phyloP scores from a whole-genome alignment of 2,329 filamentous ascomycete species.

The Pyricularia sp. region DNA sequence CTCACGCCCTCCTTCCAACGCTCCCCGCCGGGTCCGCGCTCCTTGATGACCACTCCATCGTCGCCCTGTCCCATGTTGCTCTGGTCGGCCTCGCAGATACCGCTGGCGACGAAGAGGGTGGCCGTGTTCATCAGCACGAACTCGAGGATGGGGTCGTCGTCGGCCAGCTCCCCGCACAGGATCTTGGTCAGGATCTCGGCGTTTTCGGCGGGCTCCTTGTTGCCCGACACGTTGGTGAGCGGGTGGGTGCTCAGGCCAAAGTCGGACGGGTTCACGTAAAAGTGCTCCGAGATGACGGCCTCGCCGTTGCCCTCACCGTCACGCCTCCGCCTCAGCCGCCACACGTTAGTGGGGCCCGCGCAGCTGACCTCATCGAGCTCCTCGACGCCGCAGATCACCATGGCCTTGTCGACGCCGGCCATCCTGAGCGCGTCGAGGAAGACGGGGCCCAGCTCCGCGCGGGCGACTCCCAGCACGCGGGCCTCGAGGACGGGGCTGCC shows the following conservation, averaged over 20 bases:
- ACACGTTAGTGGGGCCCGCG: slow-evolving; percentile 81
- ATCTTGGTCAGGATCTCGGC: slow-evolving; percentile 74
- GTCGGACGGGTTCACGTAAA: slow-evolving; percentile 71
- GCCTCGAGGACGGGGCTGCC: slow-evolving; percentile 58
- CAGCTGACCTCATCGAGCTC: slow-evolving; percentile 94
- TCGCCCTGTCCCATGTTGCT: slow-evolving; percentile 74
- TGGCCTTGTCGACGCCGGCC: slow-evolving; percentile 68
- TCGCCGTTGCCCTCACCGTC: slow-evolving; percentile 24
- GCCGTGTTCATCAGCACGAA: slow-evolving; percentile 95
- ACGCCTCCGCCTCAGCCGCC: slow-evolving; percentile 52
- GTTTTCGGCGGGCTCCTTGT: slow-evolving; percentile 80
- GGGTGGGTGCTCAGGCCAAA: slow-evolving; percentile 75
- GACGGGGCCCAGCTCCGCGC: slow-evolving; percentile 75
- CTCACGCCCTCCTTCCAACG: slow-evolving; percentile 94
- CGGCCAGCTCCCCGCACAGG: slow-evolving; percentile 60
- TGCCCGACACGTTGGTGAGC: slow-evolving; percentile 69
- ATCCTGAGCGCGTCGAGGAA: slow-evolving; percentile 79
- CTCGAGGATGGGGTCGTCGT: slow-evolving; percentile 76
- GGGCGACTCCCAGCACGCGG: slow-evolving; percentile 84
- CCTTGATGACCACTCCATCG: slow-evolving; percentile 69
- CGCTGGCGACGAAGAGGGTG: slow-evolving; percentile 75
- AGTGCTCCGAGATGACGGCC: slow-evolving; percentile 57
- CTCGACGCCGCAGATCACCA: slow-evolving; percentile 89
- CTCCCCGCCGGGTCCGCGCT: slow-evolving; percentile 75
- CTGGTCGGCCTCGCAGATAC: slow-evolving; percentile 74